Evolutionary conservation across 305 asterid species (phyloP), one percentile per base, ranked within the genome.

Genomic region (Fraxinus sp.): DNA sequence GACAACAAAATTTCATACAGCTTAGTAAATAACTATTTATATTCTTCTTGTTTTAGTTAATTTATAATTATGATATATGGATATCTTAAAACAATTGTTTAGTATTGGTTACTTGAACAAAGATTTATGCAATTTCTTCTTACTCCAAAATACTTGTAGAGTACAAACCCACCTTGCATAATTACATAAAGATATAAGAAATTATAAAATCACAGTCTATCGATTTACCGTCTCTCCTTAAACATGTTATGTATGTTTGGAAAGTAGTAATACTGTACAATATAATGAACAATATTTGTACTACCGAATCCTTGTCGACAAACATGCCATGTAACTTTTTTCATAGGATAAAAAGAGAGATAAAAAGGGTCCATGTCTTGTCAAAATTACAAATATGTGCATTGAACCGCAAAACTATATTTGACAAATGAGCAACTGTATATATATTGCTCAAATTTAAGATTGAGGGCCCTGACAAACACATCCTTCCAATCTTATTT

Each of bases 401-500:
- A 32, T 11, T 33, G 11, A n/a, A 72, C 13, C 0, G 49, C 13
- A 5, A 32, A 72, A 44, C 71, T 11, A 71, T 3, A n/a, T 5
- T 79, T 64, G 13, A 35, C 20, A 71, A 39, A 20, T 0, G 55
- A 71, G 71, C 46, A 55, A 78, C 71, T 62, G 7, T 55, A 11
- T 8, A 30, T 70, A 49, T 8, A 66, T 76, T 33, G 4, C 78
- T 68, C 39, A 20, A 66, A 13, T 35, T 14, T 14, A 52, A 80
- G 20, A 77, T 73, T 86, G 83, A 62, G 74, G 85, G 73, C 80
- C 84, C 85, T 81, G 64, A 83, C 85, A 88, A 86, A 49, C 72
- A 64, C 68, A 80, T 57, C 87, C 83, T 77, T 83, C 85, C 82
- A 79, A 79, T 83, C 78, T 28, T 88, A 88, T 88, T 14, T 84